Conservation (phyloP, 352 stramenopile species). For the Phytophthora capsici region DNA sequence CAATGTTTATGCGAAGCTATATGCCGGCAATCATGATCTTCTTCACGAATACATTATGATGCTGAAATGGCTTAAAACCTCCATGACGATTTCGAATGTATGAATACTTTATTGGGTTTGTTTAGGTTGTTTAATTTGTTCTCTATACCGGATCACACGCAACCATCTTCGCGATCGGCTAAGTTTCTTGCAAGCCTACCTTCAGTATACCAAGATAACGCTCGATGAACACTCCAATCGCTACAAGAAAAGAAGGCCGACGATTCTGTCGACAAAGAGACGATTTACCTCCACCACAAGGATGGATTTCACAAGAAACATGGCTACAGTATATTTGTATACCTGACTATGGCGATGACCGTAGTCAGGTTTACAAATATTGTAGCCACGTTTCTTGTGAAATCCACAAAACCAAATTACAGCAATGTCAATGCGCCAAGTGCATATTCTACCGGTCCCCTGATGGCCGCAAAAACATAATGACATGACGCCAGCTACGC, state of each 20-base stretch:
- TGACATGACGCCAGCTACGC: too few relatives aligned
- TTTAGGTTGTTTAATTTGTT: neutral
- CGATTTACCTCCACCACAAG: neutral
- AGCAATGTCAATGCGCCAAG: neutral
- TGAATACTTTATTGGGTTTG: neutral
- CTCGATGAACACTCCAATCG: neutral
- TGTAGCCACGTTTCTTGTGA: neutral
- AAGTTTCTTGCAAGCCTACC: neutral
- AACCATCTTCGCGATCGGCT: neutral
- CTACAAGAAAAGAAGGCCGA: neutral
- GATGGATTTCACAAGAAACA: neutral
- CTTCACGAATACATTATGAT: conserved; percentile 2
- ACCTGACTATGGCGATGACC: neutral
- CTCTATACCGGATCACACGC: neutral
- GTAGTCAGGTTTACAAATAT: neutral
- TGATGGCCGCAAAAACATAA: too few relatives aligned
- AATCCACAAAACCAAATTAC: neutral
- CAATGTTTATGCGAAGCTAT: neutral
- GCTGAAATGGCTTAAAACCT: conserved; percentile 2
- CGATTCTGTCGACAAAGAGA: neutral
- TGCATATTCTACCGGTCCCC: neutral
- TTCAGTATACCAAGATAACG: neutral
- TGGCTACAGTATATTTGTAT: neutral
- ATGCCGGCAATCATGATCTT: neutral
- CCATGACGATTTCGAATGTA: conserved; percentile 4